A percentile compares a stretch with the other conserved stretches of the same genome.
Conservation (phyloP, 2,329 filamentous ascomycete species). For the Fusarium transvaalense region DNA sequence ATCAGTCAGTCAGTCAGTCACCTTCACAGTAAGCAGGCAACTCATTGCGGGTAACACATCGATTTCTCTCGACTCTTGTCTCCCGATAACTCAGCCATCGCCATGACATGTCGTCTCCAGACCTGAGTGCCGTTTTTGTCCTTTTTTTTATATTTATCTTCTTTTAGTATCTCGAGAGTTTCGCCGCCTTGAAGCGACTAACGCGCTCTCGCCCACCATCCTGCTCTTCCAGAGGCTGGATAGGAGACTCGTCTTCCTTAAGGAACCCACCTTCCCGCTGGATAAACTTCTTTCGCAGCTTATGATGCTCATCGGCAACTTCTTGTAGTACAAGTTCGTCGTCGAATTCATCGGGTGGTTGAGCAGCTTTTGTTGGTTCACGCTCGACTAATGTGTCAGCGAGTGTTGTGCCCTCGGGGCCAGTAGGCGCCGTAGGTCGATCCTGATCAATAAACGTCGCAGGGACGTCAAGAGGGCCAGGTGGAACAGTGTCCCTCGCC, state of each 20-base stretch:
- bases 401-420: conserved; percentile 67
- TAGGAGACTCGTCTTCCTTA: conserved; percentile 75
- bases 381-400: conserved; percentile 71
- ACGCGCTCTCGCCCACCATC: conserved; percentile 73
- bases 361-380: conserved; percentile 51
- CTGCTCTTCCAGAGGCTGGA: conserved; percentile 75
- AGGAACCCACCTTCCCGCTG: conserved; percentile 86
- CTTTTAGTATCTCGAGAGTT: conserved; percentile 66
- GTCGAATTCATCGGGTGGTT: conserved; percentile 75
- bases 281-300: conserved; percentile 84
- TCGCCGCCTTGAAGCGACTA: conserved; percentile 80
- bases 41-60: conserved; percentile 43
- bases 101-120: conserved; percentile 12
- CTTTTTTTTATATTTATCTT: conserved; percentile 26
- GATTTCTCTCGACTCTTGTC: conserved; percentile 49
- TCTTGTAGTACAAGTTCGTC: conserved; percentile 77
- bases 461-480: conserved; percentile 61
- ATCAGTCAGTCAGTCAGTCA: conserved; percentile 41
- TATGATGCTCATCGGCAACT: conserved; percentile 85
- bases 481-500: conserved; percentile 52
- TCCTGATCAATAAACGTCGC: conserved; percentile 56
- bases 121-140: conserved; percentile 11
- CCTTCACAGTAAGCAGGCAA: conserved; percentile 30
- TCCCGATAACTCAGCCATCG: conserved; percentile 22
- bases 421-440: conserved; percentile 58